Evolutionary conservation across 495 filamentous ascomycete species (phyloP).

Genomic region (Choiromyces venosus): DNA sequence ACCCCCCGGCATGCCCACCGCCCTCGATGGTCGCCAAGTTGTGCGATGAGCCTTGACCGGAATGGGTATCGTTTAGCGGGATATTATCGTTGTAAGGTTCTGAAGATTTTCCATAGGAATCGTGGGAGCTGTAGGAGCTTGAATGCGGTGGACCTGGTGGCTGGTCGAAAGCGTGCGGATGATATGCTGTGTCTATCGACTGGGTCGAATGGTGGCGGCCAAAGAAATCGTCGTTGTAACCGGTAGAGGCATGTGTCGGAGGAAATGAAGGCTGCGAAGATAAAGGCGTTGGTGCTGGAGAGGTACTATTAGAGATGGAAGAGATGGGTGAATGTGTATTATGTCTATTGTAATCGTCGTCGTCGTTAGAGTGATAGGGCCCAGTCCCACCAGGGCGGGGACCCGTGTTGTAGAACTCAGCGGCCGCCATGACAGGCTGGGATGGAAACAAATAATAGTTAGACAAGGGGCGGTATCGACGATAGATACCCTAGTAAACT

Average conservation of each 20-base stretch:
- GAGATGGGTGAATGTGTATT: conserved; percentile 20
- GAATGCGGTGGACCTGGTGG: conserved; percentile 9
- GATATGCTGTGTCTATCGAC: conserved; percentile 38
- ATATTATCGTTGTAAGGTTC: conserved; percentile 53
- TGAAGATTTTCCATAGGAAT: conserved; percentile 41
- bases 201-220: conserved; percentile 36
- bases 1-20: not conserved
- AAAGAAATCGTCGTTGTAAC: conserved; percentile 41
- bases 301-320: conserved; percentile 1
- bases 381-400: conserved; percentile 44
- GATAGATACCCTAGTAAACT: not conserved
- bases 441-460: not conserved
- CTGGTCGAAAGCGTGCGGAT: conserved; percentile 41
- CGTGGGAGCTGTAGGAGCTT: conserved; percentile 44
- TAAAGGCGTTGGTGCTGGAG: conserved; percentile 29
- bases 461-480: conserved; percentile 1
- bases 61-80: conserved; percentile 45
- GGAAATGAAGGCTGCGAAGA: conserved; percentile 34
- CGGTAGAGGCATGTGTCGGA: conserved; percentile 35
- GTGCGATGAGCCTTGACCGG: conserved; percentile 10
- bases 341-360: conserved; percentile 39
- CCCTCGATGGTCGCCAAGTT: conserved; percentile 24
- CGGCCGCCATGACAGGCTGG: conserved; percentile 63
- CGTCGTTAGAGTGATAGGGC: no score
- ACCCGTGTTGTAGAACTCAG: conserved; percentile 68